Evolutionary conservation across 179 eudicot genomes (phyloP).

Genomic region (Carnegiea gigantea): DNA sequence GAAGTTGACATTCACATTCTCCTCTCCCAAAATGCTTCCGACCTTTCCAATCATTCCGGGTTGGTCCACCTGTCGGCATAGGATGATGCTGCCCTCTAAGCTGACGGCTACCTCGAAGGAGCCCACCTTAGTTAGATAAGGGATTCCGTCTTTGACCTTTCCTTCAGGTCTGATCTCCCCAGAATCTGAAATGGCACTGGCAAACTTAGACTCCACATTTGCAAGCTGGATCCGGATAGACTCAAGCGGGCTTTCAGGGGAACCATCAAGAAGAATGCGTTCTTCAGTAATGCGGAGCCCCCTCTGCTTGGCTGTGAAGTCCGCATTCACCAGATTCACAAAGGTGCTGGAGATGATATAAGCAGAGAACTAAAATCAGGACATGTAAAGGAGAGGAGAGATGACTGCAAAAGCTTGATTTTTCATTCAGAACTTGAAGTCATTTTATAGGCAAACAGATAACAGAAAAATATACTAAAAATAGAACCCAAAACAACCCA

Average conservation of each 20-base stretch:
- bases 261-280: conserved; percentile 68
- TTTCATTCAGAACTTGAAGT: no score
- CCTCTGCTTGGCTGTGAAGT: conserved; percentile 88
- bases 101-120: conserved; percentile 90
- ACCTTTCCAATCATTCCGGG: conserved; percentile 96
- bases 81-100: conserved; percentile 80
- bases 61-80: conserved; percentile 92
- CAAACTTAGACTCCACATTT: conserved; percentile 84
- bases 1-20: conserved; percentile 91
- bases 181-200: conserved; percentile 81
- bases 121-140: conserved; percentile 86
- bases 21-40: conserved; percentile 77
- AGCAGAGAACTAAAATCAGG: no score
- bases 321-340: conserved; percentile 91
- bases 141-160: conserved; percentile 78
- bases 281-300: conserved; percentile 83
- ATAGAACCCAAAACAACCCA: no score
- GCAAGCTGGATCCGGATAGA: conserved; percentile 77
- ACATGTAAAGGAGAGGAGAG: no score
- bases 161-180: conserved; percentile 88
- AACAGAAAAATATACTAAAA: no score
- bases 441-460: no score
- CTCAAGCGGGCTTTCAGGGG: conserved; percentile 91
- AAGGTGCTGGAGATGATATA: conserved; percentile 70
- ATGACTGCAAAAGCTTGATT: no score